Evolutionary conservation across 31 red algal genomes (phyloP), one percentile per base, ranked within the genome.

Genomic region (Asparagopsis taxiformis): DNA sequence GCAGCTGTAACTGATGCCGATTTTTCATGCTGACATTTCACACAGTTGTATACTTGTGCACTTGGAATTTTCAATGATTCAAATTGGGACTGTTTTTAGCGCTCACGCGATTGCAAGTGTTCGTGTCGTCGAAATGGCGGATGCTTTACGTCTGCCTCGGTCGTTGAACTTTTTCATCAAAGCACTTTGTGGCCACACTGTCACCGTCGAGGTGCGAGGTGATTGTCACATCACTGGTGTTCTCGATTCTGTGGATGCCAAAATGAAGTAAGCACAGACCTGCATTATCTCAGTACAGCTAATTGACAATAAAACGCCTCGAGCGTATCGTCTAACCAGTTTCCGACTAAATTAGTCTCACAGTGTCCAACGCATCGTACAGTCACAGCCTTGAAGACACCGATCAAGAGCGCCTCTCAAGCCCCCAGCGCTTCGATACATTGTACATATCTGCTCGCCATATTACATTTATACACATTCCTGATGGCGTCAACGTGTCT

Each of bases 381-480:
- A n/a, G n/a, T n/a, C n/a, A n/a, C n/a, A n/a, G n/a, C n/a, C n/a
- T n/a, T n/a, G n/a, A n/a, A n/a, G n/a, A n/a, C n/a, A n/a, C n/a
- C n/a, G n/a, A n/a, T n/a, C n/a, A n/a, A n/a, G n/a, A n/a, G n/a
- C n/a, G n/a, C n/a, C n/a, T n/a, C n/a, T n/a, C n/a, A n/a, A n/a
- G n/a, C n/a, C n/a, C n/a, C n/a, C n/a, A n/a, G n/a, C n/a, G n/a
- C n/a, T n/a, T 68, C 21, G 20, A 21, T 68, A 49, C 37, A 19
- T 43, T 68, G 6, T 68, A 72, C 51, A 38, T 72, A 17, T 56
- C 68, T 3, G 68, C 49, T 5, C 20, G 68, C 13, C 68, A 72
- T 22, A 55, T 72, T 38, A 34, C 31, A 7, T 72, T 31, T 38
- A 31, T 72, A 13, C 68, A 56, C 56, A 22, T 72, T 0, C 68